Evolutionary conservation across 805 yeast species (phyloP).

Genomic region (Wickerhamiella galacta): DNA sequence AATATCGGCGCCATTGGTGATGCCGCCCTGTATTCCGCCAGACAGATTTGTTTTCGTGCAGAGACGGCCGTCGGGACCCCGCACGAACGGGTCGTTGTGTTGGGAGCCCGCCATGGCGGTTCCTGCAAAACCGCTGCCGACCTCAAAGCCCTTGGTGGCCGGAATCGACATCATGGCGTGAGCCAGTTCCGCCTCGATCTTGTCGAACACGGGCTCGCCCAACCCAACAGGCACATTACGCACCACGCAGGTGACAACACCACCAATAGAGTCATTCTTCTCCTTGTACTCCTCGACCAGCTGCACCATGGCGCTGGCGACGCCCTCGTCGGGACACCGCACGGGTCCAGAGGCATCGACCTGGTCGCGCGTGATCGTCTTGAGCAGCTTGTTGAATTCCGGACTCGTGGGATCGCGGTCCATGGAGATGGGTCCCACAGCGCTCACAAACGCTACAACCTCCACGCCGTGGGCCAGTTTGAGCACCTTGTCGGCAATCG

Average conservation of each 20-base stretch:
- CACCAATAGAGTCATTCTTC: constrained; percentile 85
- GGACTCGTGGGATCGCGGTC: constrained; percentile 51
- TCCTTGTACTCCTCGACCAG: constrained; percentile 79
- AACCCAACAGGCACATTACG: constrained; percentile 90
- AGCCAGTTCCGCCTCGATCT: constrained; percentile 85
- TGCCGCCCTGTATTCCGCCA: constrained; percentile 98
- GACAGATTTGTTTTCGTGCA: constrained; percentile 79
- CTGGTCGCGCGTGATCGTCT: constrained; percentile 68
- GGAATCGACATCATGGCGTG: constrained; percentile 98
- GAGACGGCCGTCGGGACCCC: constrained; percentile 44
- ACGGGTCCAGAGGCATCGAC: constrained; percentile 83
- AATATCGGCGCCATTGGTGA: constrained; percentile 87
- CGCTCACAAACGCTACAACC: constrained; percentile 91
- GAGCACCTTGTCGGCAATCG: constrained; percentile 87
- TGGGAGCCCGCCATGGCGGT: constrained; percentile 78
- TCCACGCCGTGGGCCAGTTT: constrained; percentile 64
- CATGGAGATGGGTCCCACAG: constrained; percentile 70
- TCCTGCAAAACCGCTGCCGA: constrained; percentile 92
- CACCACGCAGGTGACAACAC: constrained; percentile 92
- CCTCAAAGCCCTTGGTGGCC: constrained; percentile 95
- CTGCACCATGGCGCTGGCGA: constrained; percentile 65
- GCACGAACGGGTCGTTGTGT: constrained; percentile 78
- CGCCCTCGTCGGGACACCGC: constrained; percentile 72
- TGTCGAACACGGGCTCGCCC: constrained; percentile 96
- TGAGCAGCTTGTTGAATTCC: constrained; percentile 47